Evolutionary conservation across 2,329 filamentous ascomycete genomes (phyloP), one percentile per base, ranked within the genome.

Genomic region (Alternaria viburni): DNA sequence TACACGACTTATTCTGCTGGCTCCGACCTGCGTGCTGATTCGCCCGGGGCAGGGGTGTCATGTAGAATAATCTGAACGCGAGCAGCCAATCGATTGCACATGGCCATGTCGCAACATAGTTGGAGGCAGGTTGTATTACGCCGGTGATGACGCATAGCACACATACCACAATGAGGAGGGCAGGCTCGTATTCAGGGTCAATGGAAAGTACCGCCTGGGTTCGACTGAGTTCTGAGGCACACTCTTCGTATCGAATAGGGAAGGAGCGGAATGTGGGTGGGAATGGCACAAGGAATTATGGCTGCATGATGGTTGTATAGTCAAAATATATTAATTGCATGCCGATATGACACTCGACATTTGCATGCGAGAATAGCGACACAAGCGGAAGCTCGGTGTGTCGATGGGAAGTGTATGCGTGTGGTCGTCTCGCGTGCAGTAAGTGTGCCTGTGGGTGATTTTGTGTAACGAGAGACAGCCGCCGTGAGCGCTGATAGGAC

Each of bases 71-170:
- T 44, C 25, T 57, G 36, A 49, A 45, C 36, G 46, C 13, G 45
- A 46, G 23, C 11, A 43, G 32, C 65, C 57, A 62, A 67, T 67
- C 59, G 62, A 44, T 30, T 51, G 25, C 19, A 54, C 47, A 36
- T 43, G 21, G 30, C 19, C 41, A 25, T 36, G 30, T 52, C 30
- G 49, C 49, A 52, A 41, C 23, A 36, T 44, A 6, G 55, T 61
- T 54, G 52, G 47, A 28, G 30, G 44, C 47, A 62, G 60, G 54
- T 51, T 65, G 65, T 61, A 65, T 60, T 59, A 65, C 65, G 49
- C 50, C 50, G 46, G 57, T 36, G 59, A 61, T 61, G 65, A 65
- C 61, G 66, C 66, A 65, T 54, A 41, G 12, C 30, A 46, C 47
- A 19, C 28, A 43, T 52, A 50, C 44, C 55, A 63, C 43, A 50